phyloP scores from a whole-genome alignment of 176 grass and related monocot species.

The Luzula sylvatica region DNA sequence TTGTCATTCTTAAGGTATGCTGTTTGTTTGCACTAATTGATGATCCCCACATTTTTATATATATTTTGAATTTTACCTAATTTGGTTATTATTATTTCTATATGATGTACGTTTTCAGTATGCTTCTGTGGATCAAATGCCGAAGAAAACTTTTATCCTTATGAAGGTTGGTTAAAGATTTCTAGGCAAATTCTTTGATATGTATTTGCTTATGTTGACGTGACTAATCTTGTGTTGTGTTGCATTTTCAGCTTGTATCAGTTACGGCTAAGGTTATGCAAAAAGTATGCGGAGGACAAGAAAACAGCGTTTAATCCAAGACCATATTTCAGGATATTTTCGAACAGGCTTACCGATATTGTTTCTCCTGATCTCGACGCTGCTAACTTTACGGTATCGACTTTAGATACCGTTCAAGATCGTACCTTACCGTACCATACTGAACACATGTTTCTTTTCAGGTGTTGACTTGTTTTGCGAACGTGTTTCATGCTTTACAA shows the following conservation, averaged over 20 bases:
- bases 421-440: no score
- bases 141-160: constrained; percentile 59
- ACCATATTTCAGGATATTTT: constrained; percentile 76
- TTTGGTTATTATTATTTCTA: no score
- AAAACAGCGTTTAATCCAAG: constrained; percentile 70
- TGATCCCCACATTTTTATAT: not conserved
- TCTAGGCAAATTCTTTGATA: no score
- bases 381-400: constrained; percentile 66
- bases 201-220: constrained; percentile 4
- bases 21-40: not conserved
- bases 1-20: constrained; percentile 70
- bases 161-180: constrained; percentile 37
- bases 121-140: constrained; percentile 52
- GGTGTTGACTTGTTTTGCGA: constrained; percentile 49
- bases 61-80: constrained; percentile 19
- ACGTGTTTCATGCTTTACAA: constrained; percentile 35
- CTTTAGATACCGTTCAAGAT: no score
- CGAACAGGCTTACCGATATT: constrained; percentile 86
- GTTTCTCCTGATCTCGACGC: constrained; percentile 53
- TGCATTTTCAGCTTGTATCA: constrained; percentile 55
- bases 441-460: constrained; percentile 11
- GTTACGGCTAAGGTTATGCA: constrained; percentile 56
- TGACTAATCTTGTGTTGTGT: constrained; percentile 11
- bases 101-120: constrained; percentile 28
- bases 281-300: constrained; percentile 95